Percentiles rank a stretch among this genome's conserved stretches.
Conservation (phyloP, 1,139 yeast species). For the Lodderomyces theae region DNA sequence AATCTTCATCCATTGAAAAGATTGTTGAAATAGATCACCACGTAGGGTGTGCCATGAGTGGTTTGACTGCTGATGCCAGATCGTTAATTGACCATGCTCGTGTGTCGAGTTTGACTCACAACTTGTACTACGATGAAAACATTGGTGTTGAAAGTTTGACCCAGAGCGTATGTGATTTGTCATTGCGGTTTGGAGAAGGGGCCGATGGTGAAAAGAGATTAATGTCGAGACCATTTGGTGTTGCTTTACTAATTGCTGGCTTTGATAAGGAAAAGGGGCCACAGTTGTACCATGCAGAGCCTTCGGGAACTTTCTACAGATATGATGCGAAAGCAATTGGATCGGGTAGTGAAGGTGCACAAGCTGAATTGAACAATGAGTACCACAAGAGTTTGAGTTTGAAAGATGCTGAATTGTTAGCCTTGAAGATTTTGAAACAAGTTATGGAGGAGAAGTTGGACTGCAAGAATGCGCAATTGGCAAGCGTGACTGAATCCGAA, state of each 20-base stretch:
- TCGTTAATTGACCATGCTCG: constrained; percentile 99
- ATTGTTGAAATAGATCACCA: constrained; percentile 92
- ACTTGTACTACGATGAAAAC: constrained; percentile 86
- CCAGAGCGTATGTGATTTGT: constrained; percentile 95
- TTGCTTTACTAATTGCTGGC: constrained; percentile 94
- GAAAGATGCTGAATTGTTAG: constrained; percentile 87
- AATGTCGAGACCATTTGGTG: constrained; percentile 99
- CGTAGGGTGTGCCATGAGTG: constrained; percentile 98
- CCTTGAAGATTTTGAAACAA: constrained; percentile 88
- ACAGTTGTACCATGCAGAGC: constrained; percentile 97
- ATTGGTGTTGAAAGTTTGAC: constrained; percentile 92
- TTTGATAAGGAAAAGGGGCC: constrained; percentile 91
- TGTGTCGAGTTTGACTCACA: constrained; percentile 85
- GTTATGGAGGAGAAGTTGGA: constrained; percentile 99
- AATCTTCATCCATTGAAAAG: constrained; percentile 91
- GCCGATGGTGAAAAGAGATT: constrained; percentile 95
- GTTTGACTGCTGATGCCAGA: constrained; percentile 97
- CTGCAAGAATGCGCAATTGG: constrained; percentile 92
- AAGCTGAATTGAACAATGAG: constrained; percentile 94
- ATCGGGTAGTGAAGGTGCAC: constrained; percentile 98
- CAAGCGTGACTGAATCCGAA: constrained; percentile 80
- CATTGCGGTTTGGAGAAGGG: constrained; percentile 96
- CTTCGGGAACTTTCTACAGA: constrained; percentile 95
- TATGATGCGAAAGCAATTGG: constrained; percentile 99
- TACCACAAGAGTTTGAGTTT: constrained; percentile 93